Evolutionary conservation across 148 eudicot species (phyloP).

Genomic region (Fagopyrum homotropicum): DNA sequence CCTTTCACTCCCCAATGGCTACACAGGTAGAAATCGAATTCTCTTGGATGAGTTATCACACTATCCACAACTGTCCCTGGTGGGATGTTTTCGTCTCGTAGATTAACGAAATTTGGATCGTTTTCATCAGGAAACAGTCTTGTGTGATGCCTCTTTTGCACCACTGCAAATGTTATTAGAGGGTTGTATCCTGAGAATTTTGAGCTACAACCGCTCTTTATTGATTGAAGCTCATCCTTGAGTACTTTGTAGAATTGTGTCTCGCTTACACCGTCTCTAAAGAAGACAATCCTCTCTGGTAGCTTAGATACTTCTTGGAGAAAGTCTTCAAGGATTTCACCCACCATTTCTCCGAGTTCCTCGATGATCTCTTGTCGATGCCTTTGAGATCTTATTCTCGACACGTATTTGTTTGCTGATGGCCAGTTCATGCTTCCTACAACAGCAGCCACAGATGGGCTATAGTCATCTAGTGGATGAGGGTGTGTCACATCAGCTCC

Average conservation of each 20-base stretch:
- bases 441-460: slow-evolving; percentile 94
- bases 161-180: slow-evolving; percentile 73
- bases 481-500: slow-evolving; percentile 97
- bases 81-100: slow-evolving; percentile 55
- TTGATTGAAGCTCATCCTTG: slow-evolving; percentile 57
- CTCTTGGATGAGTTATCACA: slow-evolving; percentile 74
- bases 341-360: slow-evolving; percentile 66
- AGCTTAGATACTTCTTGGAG: slow-evolving; percentile 40
- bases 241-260: slow-evolving; percentile 86
- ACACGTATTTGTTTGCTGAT: slow-evolving; percentile 69
- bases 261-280: slow-evolving; percentile 93
- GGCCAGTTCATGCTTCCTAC: slow-evolving; percentile 95
- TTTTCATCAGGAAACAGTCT: slow-evolving; percentile 59
- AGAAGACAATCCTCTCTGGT: slow-evolving; percentile 66
- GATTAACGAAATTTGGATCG: slow-evolving; percentile 26
- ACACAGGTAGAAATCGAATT: slow-evolving; percentile 82
- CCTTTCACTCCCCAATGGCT: slow-evolving; percentile 95
- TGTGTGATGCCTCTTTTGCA: slow-evolving; percentile 91
- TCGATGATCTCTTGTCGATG: slow-evolving; percentile 92
- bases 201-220: slow-evolving; percentile 39
- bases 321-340: slow-evolving; percentile 63
- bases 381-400: slow-evolving; percentile 86
- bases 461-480: slow-evolving; percentile 78
- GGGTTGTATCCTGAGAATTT: slow-evolving; percentile 59
- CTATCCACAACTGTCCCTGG: slow-evolving; percentile 93